phyloP scores from a whole-genome alignment of 2,329 filamentous ascomycete species.

The Emergomyces pasteurianus region DNA sequence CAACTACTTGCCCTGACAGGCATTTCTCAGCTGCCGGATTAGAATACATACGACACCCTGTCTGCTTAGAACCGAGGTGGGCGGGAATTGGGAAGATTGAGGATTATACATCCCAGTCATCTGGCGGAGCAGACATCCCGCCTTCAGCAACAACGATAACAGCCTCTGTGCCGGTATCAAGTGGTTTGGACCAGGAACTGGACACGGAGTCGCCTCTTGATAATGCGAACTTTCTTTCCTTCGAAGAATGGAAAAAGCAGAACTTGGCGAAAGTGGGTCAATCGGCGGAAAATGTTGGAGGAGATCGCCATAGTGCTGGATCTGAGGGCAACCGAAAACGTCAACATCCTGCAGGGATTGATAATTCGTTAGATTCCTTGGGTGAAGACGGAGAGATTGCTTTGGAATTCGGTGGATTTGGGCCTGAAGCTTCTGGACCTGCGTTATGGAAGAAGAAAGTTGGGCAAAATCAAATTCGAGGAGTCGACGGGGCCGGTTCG shows the following conservation, averaged over 20 bases:
- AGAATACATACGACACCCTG: conserved; percentile 16
- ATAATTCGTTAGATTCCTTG: conserved; percentile 62
- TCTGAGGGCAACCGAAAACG: conserved; percentile 40
- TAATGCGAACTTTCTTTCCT: conserved; percentile 80
- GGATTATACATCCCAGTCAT: conserved; percentile 2
- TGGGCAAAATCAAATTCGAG: conserved; percentile 15
- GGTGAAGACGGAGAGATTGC: conserved; percentile 86
- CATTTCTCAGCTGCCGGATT: conserved; percentile 11
- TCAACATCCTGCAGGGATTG: conserved; percentile 40
- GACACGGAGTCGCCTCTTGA: conserved; percentile 57
- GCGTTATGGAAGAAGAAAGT: conserved; percentile 15
- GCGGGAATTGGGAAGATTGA: background rate
- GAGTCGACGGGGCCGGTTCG: conserved; percentile 18
- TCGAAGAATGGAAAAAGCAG: conserved; percentile 96
- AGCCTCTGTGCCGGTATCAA: background rate
- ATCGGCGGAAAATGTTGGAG: conserved; percentile 55
- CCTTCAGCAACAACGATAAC: background rate
- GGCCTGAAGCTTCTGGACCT: conserved; percentile 29
- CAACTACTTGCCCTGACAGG: conserved; percentile 15
- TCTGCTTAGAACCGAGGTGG: conserved; percentile 16
- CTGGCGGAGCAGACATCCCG: background rate
- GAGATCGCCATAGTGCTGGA: conserved; percentile 36
- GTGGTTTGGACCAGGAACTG: conserved; percentile 30
- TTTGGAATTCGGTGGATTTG: conserved; percentile 56
- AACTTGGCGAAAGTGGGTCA: conserved; percentile 80